A percentile compares a stretch with the other conserved stretches of the same genome.
phyloP scores from a whole-genome alignment of 441 rosid genomes.

The Arabidopsis lyrata region DNA sequence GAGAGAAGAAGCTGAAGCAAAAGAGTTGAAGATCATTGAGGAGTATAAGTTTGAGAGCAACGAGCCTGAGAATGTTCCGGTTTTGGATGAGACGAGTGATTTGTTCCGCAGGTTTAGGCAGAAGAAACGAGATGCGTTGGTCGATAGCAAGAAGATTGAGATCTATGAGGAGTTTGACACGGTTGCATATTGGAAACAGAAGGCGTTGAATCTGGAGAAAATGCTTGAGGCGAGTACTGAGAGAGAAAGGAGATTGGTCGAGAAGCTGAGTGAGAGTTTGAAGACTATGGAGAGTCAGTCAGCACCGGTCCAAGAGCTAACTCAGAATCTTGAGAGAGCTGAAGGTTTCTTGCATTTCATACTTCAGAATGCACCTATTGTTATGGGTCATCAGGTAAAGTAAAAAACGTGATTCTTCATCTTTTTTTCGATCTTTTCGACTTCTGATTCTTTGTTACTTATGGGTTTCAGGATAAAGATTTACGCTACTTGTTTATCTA shows the following conservation, averaged over 20 bases:
- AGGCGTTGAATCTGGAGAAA: constrained; percentile 62
- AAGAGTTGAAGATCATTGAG: constrained; percentile 84
- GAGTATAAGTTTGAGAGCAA: constrained; percentile 77
- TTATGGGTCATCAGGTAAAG: constrained; percentile 75
- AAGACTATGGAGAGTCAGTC: constrained; percentile 70
- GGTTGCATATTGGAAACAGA: constrained; percentile 79
- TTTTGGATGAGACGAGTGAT: constrained; percentile 63
- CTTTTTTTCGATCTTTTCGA: neutral
- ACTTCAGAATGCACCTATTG: constrained; percentile 94
- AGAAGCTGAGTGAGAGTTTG: constrained; percentile 80
- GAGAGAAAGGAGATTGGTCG: constrained; percentile 73
- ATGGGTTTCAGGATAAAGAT: constrained; percentile 72
- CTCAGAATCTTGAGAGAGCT: constrained; percentile 86
- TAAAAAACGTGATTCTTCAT: neutral
- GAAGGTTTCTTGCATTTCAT: constrained; percentile 96
- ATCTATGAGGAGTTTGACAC: constrained; percentile 79
- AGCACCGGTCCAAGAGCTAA: constrained; percentile 88
- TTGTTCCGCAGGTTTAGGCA: constrained; percentile 54
- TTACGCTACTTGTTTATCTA: constrained; percentile 90
- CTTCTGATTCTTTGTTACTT: constrained; percentile 11
- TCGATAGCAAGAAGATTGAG: constrained; percentile 64
- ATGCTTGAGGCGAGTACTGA: constrained; percentile 76
- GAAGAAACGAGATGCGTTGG: constrained; percentile 54
- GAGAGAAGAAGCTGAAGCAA: constrained; percentile 84
- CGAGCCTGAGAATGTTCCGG: constrained; percentile 63